Conservation (phyloP, 2,329 filamentous ascomycete species). For the Albifimbria verrucaria region DNA sequence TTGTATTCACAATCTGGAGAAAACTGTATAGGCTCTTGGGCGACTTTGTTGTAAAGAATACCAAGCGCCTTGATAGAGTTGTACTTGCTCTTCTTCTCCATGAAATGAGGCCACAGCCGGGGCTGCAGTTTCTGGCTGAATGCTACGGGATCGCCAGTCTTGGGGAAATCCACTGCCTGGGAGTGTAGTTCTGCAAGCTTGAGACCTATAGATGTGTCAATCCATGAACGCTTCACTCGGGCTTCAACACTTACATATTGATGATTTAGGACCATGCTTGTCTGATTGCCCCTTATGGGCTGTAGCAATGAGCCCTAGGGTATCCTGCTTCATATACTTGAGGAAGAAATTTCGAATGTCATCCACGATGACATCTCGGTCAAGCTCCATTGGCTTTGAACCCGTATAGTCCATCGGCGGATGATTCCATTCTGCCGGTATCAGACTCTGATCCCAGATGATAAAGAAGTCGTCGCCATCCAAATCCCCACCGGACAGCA, state of each 20-base stretch:
- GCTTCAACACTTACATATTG: constrained; percentile 56
- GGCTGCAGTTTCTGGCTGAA: constrained; percentile 59
- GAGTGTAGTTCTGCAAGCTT: constrained; percentile 80
- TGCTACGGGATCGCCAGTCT: constrained; percentile 75
- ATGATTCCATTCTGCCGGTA: constrained; percentile 68
- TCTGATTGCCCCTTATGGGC: constrained; percentile 81
- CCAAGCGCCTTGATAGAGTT: constrained; percentile 71
- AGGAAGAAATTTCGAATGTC: constrained; percentile 87
- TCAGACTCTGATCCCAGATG: constrained; percentile 78
- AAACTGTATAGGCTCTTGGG: constrained; percentile 57
- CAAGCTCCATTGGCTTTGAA: constrained; percentile 51
- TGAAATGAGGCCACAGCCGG: constrained; percentile 76
- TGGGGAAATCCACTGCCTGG: constrained; percentile 88
- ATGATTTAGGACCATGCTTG: constrained; percentile 60
- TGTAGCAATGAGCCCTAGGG: constrained; percentile 73
- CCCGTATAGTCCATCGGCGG: constrained; percentile 74
- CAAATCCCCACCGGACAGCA: constrained; percentile 94
- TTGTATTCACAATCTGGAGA: constrained; percentile 65
- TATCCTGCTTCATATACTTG: constrained; percentile 87
- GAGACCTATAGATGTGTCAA: constrained; percentile 36
- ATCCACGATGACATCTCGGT: constrained; percentile 62
- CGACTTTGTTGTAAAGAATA: constrained; percentile 74
- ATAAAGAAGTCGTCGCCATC: constrained; percentile 96
- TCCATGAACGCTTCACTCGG: not conserved
- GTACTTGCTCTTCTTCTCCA: constrained; percentile 69